Conservation (phyloP, 2,329 filamentous ascomycete genomes). For the Calonectria multiphialidica region DNA sequence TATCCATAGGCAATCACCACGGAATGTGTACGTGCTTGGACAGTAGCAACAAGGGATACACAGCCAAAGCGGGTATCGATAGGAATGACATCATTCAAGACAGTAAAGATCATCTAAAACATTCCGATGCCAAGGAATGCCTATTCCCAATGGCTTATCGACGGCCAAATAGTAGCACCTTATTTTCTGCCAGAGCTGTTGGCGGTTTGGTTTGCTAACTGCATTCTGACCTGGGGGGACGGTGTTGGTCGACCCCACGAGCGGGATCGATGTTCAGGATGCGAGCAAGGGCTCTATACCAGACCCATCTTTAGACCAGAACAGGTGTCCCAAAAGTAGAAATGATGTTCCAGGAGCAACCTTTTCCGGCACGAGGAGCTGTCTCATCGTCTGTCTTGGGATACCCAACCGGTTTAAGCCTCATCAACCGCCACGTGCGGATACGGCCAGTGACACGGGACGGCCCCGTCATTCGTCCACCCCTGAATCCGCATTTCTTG, state of each 20-base stretch:
- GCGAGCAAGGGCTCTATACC: background rate
- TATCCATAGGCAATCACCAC: background rate
- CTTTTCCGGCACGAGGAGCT: background rate
- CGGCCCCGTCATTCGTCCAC: background rate
- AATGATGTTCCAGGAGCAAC: background rate
- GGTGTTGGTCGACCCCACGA: background rate
- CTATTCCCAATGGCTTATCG: background rate
- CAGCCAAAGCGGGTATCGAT: background rate
- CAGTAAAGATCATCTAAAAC: slow-evolving; percentile 12
- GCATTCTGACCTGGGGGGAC: background rate
- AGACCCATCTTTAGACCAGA: background rate
- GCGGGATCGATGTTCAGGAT: background rate
- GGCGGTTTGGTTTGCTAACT: background rate
- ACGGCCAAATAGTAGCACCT: background rate
- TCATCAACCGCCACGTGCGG: slow-evolving; percentile 1
- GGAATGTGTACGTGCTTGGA: background rate
- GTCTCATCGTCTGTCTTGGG: background rate
- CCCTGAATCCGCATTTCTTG: background rate
- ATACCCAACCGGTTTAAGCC: background rate
- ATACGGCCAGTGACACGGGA: slow-evolving; percentile 2
- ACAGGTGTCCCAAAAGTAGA: background rate
- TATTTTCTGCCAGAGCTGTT: background rate
- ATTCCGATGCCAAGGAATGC: slow-evolving; percentile 11
- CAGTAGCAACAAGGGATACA: background rate
- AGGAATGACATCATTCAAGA: slow-evolving; percentile 10